phyloP scores from a whole-genome alignment of 2,329 filamentous ascomycete genomes.

The Aspergillus neoniger region DNA sequence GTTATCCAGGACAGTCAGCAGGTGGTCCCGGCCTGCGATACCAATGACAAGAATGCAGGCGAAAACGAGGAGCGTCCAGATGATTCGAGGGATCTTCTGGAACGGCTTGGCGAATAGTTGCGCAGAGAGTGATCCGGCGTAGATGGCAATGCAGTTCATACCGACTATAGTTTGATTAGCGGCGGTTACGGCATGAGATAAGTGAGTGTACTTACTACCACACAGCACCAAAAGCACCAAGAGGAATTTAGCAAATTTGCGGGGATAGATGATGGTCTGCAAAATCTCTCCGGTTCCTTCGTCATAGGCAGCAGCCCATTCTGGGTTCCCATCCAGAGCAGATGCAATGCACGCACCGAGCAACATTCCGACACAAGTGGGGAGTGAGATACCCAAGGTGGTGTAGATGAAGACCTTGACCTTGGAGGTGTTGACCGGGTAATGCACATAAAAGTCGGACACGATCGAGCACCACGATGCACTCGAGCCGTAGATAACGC shows the following conservation, averaged over 20 bases:
- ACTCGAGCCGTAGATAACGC: slow-evolving; percentile 53
- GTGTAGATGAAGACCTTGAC: slow-evolving; percentile 54
- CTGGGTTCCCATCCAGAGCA: slow-evolving; percentile 44
- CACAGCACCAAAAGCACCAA: slow-evolving; percentile 36
- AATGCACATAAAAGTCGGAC: slow-evolving; percentile 52
- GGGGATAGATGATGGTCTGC: slow-evolving; percentile 48
- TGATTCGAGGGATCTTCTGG: slow-evolving; percentile 48
- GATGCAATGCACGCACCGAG: slow-evolving; percentile 49
- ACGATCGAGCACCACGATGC: slow-evolving; percentile 52
- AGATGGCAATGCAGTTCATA: slow-evolving; percentile 51
- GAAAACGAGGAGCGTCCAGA: slow-evolving; percentile 53
- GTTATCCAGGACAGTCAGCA: slow-evolving; percentile 49
- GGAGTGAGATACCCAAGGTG: slow-evolving; percentile 50
- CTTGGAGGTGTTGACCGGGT: slow-evolving; percentile 49
- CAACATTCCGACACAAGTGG: slow-evolving; percentile 54
- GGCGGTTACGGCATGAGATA: too few relatives aligned
- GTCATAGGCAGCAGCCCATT: slow-evolving; percentile 37
- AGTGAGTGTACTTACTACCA: slow-evolving; percentile 29
- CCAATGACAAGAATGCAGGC: slow-evolving; percentile 49
- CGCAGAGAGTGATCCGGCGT: slow-evolving; percentile 37
- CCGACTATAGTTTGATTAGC: slow-evolving; percentile 33
- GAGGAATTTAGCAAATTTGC: slow-evolving; percentile 50
- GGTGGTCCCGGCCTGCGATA: slow-evolving; percentile 46
- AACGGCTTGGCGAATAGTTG: slow-evolving; percentile 48
- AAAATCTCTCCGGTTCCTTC: slow-evolving; percentile 51